Evolutionary conservation across 116 monocot species (phyloP).

Genomic region (Phalaenopsis hybrid): DNA sequence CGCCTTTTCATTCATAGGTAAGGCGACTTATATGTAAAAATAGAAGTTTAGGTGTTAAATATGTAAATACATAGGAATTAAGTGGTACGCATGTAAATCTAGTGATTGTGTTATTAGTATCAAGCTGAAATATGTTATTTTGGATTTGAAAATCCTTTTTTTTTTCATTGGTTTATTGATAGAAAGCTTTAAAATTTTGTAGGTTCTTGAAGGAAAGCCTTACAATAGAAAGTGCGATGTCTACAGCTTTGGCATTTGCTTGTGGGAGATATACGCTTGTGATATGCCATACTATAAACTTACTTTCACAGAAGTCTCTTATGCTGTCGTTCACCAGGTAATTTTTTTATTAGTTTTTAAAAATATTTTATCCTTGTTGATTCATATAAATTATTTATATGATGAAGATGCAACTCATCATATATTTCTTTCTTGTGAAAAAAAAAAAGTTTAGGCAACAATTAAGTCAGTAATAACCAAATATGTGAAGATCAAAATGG

Average conservation of each 20-base stretch:
- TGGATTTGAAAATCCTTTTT: background rate
- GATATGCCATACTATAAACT: conserved; percentile 10
- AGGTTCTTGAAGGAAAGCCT: conserved; percentile 15
- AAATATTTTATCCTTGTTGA: background rate
- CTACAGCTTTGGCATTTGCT: conserved; percentile 11
- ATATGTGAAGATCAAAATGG: background rate
- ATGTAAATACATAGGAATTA: no score
- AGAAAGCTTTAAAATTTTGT: background rate
- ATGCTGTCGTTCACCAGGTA: conserved; percentile 10
- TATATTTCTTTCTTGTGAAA: background rate
- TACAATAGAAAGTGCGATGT: conserved; percentile 13
- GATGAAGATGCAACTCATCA: background rate
- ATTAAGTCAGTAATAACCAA: background rate
- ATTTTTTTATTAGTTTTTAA: background rate
- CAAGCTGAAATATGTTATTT: background rate
- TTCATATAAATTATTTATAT: background rate
- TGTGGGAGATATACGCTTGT: conserved; percentile 13
- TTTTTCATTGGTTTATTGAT: background rate
- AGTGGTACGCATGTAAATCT: no score
- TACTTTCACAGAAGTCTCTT: background rate
- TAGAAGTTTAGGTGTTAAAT: no score
- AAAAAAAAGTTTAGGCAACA: no score
- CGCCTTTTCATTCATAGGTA: no score
- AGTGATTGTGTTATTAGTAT: background rate
- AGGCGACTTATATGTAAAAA: no score